Conservation (phyloP, 2,329 filamentous ascomycete genomes). For the Pseudogymnoascus sp. region DNA sequence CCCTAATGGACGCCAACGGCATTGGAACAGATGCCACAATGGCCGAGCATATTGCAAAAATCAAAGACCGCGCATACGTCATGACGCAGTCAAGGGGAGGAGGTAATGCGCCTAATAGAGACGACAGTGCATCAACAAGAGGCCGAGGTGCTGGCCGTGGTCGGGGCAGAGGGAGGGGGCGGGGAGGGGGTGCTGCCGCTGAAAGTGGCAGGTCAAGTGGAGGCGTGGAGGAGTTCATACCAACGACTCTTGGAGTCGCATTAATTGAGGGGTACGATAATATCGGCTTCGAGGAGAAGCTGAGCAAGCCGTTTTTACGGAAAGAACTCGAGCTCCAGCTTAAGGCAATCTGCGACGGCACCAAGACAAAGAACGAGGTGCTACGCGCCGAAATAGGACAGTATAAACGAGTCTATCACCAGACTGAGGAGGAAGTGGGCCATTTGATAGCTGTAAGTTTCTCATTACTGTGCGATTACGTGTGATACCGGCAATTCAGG, state of each 20-base stretch:
- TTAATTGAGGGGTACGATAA: constrained; percentile 91
- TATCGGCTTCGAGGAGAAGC: constrained; percentile 84
- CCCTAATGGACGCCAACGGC: constrained; percentile 95
- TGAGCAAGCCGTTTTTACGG: constrained; percentile 90
- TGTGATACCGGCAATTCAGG: background rate
- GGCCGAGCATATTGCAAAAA: constrained; percentile 96
- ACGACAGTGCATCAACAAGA: constrained; percentile 29
- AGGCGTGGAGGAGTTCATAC: constrained; percentile 75
- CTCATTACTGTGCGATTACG: constrained; percentile 5
- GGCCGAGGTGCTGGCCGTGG: constrained; percentile 29
- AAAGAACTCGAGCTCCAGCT: constrained; percentile 98
- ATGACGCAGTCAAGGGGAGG: constrained; percentile 48
- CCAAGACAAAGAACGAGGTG: constrained; percentile 63
- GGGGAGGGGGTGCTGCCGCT: constrained; percentile 32
- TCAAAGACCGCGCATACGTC: constrained; percentile 84
- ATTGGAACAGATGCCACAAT: constrained; percentile 98
- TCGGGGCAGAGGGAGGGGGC: constrained; percentile 21
- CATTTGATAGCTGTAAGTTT: constrained; percentile 52
- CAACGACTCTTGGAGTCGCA: constrained; percentile 82
- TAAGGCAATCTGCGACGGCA: constrained; percentile 91
- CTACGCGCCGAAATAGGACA: constrained; percentile 76
- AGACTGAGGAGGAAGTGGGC: constrained; percentile 68
- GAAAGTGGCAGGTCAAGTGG: constrained; percentile 38
- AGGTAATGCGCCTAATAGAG: constrained; percentile 30
- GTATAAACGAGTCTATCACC: constrained; percentile 78